A percentile compares a stretch with the other conserved stretches of the same genome.
phyloP scores from a whole-genome alignment of 192 early-diverging fungal genomes.

The Dissophora globulifera region DNA sequence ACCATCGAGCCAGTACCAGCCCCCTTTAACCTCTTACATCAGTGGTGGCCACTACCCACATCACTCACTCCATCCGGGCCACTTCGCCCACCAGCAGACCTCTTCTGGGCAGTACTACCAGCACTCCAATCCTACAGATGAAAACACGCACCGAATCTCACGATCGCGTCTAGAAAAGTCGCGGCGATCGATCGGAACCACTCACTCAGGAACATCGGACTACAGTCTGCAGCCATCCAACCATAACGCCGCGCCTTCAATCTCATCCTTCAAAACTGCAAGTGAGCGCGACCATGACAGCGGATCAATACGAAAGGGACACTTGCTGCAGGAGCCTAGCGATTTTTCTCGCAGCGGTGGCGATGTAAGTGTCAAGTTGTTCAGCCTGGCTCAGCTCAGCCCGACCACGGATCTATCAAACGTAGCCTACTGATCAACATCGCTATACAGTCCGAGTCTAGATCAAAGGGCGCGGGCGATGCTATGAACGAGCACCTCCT shows the following conservation, averaged over 20 bases:
- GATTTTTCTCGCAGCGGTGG: conserved; percentile 26
- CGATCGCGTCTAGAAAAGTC: conserved; percentile 28
- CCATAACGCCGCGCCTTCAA: conserved; percentile 24
- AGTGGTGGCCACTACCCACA: conserved; percentile 7
- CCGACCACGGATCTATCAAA: too few species aligned
- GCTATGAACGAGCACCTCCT: conserved; percentile 22
- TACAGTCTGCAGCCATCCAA: conserved; percentile 19
- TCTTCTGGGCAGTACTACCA: conserved; percentile 42
- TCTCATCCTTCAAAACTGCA: conserved; percentile 28
- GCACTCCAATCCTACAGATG: conserved; percentile 36
- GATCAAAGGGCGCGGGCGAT: conserved; percentile 20
- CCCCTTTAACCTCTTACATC: not conserved
- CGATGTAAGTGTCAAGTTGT: conserved; percentile 2
- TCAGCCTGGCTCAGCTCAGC: too few species aligned
- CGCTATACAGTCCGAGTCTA: conserved; percentile 27
- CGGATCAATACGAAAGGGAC: conserved; percentile 6
- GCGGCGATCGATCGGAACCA: conserved; percentile 28
- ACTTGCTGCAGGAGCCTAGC: conserved; percentile 7
- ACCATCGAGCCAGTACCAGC: conserved; percentile 25
- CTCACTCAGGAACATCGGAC: conserved; percentile 38
- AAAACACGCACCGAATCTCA: conserved; percentile 27
- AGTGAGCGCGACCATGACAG: conserved; percentile 29
- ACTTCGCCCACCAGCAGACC: conserved; percentile 13
- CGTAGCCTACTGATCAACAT: too few species aligned
- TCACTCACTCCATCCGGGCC: conserved; percentile 3